Evolutionary conservation across 2,329 filamentous ascomycete genomes (phyloP), one percentile per base, ranked within the genome.

Genomic region (Paraphaeosphaeria minitans): DNA sequence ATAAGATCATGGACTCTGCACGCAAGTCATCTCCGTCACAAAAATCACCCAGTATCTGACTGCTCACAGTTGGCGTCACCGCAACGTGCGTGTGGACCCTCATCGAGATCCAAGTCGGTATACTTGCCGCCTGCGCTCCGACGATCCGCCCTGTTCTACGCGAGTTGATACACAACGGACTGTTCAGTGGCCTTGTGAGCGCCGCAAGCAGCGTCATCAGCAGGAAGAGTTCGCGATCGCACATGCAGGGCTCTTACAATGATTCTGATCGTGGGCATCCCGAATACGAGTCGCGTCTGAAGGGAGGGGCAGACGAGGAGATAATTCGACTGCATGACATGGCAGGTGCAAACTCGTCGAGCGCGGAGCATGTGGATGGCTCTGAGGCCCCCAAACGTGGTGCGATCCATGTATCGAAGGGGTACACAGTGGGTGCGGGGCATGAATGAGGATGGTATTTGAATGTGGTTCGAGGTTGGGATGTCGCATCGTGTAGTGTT

Each of bases 51-150:
- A 53, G 39, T 51, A 9, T 46, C 27, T 33, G 22, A 50, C 19
- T 21, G 7, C 3, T 2, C 19, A 6, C 19, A 60, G 57, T 39
- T 1, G 29, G 22, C 2, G 33, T 60, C 19, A 57, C 58, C n/a
- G 27, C 43, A 4, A 57, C 49, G 29, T 57, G 31, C 16, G 51
- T 60, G 22, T 57, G 58, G 58, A 45, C 22, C 16, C 58, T 57
- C 51, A 45, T 57, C 14, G 58, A 60, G 29, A 19, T 45, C 21
- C 58, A 60, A 24, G 35, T 60, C 29, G 58, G 58, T 4, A 60
- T 60, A 19, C 42, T 60, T 24, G 58, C 58, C 29, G 58, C 58
- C n/a, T 57, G 54, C 39, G 29, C 35, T 4, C 42, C 45, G 33
- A 60, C 58, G 21, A 24, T 60, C 14, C 43, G 58, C n/a, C 57